Percentiles rank a stretch among this genome's conserved stretches.
These are phyloP conservation scores for Epithemia pelagica DNA, from an alignment of 108 stramenopile species.

Conservation along the genomic window DNA sequence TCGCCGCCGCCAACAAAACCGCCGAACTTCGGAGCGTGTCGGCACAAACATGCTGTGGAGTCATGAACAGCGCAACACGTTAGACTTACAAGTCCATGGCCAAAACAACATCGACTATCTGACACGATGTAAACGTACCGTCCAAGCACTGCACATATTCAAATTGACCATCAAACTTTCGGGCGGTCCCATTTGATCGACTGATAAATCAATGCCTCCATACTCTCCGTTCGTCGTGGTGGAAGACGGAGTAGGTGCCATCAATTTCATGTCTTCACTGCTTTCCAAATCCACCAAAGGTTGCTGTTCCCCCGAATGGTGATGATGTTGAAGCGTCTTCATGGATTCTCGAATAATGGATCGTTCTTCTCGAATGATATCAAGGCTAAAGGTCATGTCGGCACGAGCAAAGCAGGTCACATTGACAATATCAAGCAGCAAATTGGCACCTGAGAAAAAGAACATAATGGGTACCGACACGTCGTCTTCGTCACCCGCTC, in stretches of 20 bases:
- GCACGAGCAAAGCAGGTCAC: constrained; percentile 59
- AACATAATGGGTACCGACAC: constrained; percentile 60
- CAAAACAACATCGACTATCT: neutral
- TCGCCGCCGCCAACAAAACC: constrained; percentile 49
- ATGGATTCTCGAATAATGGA: neutral
- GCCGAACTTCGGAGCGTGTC: constrained; percentile 60
- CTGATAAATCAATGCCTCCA: neutral
- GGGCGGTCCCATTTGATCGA: neutral
- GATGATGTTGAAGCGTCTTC: neutral
- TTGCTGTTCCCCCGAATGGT: neutral
- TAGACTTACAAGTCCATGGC: neutral
- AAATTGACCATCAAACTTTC: constrained; percentile 26
- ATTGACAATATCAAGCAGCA: constrained; percentile 67
- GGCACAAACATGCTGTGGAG: constrained; percentile 52
- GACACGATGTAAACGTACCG: constrained; percentile 25
- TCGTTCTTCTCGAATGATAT: neutral
- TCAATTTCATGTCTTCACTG: neutral
- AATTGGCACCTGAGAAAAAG: constrained; percentile 57
- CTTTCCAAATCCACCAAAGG: neutral
- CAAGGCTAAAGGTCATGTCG: neutral
- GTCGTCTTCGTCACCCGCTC: constrained; percentile 8
- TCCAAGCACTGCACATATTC: constrained; percentile 73
- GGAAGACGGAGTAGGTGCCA: too few relatives aligned
- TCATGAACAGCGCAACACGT: neutral
- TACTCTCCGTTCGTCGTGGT: neutral